Percentiles rank a stretch among this genome's conserved stretches.
These are phyloP conservation scores for Ammopiptanthus mongolicus DNA, from an alignment of 306 rosid genomes.

Conservation along the genomic window DNA sequence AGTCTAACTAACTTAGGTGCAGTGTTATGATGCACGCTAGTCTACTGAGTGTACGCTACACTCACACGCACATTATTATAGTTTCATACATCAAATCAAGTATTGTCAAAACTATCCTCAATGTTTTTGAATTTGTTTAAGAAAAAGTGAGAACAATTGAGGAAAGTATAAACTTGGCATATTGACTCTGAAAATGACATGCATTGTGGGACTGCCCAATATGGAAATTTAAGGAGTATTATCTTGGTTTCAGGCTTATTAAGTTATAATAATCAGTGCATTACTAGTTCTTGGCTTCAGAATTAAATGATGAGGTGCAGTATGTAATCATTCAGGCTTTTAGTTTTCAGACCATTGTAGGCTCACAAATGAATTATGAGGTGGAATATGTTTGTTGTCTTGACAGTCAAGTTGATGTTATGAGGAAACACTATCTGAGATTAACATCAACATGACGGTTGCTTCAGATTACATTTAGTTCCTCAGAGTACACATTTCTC, in stretches of 20 bases:
- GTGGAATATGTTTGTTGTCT: constrained; percentile 2
- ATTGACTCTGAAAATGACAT: neutral
- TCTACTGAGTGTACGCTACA: no score
- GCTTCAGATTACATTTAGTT: constrained; percentile 11
- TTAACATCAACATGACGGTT: neutral
- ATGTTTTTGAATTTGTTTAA: neutral
- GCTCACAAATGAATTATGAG: neutral
- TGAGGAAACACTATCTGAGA: neutral
- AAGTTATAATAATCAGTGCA: neutral
- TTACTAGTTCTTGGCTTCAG: neutral
- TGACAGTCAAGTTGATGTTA: neutral
- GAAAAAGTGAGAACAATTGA: neutral
- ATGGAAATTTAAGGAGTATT: neutral
- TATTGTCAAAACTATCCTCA: neutral
- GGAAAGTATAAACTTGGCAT: neutral
- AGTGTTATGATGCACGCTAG: no score
- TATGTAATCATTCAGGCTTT: neutral
- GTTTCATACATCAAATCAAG: constrained; percentile 2
- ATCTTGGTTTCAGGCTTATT: neutral
- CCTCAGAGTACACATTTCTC: constrained; percentile 3
- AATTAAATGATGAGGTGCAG: neutral
- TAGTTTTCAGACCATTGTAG: neutral
- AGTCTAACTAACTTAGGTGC: no score
- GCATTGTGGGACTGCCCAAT: neutral
- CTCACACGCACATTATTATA: no score